phyloP scores from a whole-genome alignment of 352 stramenopile species.

The Phytophthora quininea region DNA sequence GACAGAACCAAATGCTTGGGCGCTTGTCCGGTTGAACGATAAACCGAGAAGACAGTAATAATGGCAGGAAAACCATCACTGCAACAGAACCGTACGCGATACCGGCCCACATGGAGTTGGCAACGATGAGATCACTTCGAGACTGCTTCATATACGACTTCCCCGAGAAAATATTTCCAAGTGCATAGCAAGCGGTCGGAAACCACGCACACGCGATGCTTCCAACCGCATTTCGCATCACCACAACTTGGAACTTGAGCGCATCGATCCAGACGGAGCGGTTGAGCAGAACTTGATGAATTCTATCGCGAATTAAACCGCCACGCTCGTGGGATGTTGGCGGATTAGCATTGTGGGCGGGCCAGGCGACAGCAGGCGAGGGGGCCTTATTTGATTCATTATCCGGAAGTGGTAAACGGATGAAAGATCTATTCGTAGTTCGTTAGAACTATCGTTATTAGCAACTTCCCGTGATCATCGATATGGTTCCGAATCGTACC shows the following conservation, averaged over 20 bases:
- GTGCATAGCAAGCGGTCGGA: conserved; percentile 8
- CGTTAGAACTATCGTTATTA: too few relatives aligned
- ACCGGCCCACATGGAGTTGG: conserved; percentile 15
- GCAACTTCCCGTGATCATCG: too few relatives aligned
- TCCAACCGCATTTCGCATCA: conserved; percentile 22
- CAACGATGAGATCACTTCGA: conserved; percentile 14
- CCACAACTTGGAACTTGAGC: conserved; percentile 4
- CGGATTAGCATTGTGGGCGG: too few relatives aligned
- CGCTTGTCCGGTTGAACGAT: not conserved
- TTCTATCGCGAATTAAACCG: too few relatives aligned
- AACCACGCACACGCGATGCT: conserved; percentile 25
- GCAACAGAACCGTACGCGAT: conserved; percentile 16
- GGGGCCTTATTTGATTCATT: too few relatives aligned
- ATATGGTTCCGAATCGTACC: too few relatives aligned
- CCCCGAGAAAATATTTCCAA: conserved; percentile 22
- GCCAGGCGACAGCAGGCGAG: too few relatives aligned
- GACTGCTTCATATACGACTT: conserved; percentile 11
- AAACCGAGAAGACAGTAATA: conserved; percentile 16
- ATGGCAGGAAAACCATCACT: conserved; percentile 1
- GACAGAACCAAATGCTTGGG: conserved; percentile 8
- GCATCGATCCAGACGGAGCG: not conserved
- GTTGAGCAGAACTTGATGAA: too few relatives aligned
- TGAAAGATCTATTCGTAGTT: too few relatives aligned
- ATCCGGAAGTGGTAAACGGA: too few relatives aligned
- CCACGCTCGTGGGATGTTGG: too few relatives aligned